Base-by-base conservation (phyloP, 306 rosid genomes). In the Myrica gale region DNA sequence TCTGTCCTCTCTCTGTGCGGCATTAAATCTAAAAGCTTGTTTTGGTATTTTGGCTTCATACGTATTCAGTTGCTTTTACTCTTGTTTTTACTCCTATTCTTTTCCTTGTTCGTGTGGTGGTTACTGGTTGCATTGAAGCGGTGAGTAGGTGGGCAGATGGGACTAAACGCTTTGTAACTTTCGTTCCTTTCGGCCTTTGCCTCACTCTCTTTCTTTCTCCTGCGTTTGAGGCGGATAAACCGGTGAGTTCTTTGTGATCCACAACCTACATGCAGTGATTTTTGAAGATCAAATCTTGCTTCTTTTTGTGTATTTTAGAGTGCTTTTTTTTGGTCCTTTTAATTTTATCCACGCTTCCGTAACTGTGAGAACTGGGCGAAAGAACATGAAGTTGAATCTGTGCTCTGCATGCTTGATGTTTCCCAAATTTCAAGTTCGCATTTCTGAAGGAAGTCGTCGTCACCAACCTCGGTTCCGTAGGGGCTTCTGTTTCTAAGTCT, bases 181-280 rank as follows among this genome's bases (percentile, higher is more conserved):
- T 76, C 58, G 32, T 65, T 54, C 53, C 47, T 39, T 15, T 41
- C 43, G 70, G 12, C 50, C 26, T 47, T 55, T 57, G 46, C 57
- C 7, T 62, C 26, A 21, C 21, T 7, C 74, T 61, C 43, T 44
- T 4, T 15, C 10, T 54, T n/a, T 57, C 46, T 42, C 80, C 93
- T 80, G 73, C 81, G 82, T 86, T 83, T 93, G 78, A 84, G 85
- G 82, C 90, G 82, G 85, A 83, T 84, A 77, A 78, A 41, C 80
- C 83, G 93, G 87, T 83, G 72, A 72, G 85, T 26, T 79, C 47
- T 71, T 79, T 88, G 82, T 84, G 77, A 81, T 84, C 86, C 86
- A 85, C 52, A 43, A 69, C 61, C 47, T 6, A 11, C 46, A 47
- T 0, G 41, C 72, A 52, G 58, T 61, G 71, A 58, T 55, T 74